Evolutionary conservation across 2,329 filamentous ascomycete genomes (phyloP).

Genomic region (Penicillium paneum): DNA sequence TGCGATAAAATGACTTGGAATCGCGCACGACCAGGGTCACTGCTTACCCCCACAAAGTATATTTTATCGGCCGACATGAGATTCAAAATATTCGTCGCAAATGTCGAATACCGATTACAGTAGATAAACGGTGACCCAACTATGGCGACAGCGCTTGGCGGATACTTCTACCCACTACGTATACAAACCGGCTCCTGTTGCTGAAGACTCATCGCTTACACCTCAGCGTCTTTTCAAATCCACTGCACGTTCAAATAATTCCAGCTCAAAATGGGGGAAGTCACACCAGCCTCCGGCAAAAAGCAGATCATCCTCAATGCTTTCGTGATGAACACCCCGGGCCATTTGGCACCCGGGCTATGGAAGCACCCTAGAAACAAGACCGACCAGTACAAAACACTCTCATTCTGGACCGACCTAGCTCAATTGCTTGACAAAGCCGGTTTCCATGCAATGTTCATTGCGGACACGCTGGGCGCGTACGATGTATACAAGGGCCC

Average conservation of each 20-base stretch:
- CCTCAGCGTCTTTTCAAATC: background rate
- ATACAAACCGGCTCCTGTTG: background rate
- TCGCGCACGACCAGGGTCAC: background rate
- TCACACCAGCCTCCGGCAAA: background rate
- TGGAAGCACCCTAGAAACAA: slow-evolving; percentile 31
- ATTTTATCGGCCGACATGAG: slow-evolving; percentile 5
- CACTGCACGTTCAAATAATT: background rate
- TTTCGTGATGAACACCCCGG: slow-evolving; percentile 44
- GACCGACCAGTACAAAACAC: slow-evolving; percentile 30
- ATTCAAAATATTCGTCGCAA: background rate
- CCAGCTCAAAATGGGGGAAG: background rate
- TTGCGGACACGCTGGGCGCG: slow-evolving; percentile 46
- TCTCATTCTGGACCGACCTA: slow-evolving; percentile 46
- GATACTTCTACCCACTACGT: background rate
- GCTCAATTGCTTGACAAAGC: slow-evolving; percentile 46
- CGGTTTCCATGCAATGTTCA: slow-evolving; percentile 48
- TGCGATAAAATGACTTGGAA: slow-evolving; percentile 3
- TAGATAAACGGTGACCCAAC: background rate
- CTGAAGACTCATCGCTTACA: background rate
- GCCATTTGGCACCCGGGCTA: slow-evolving; percentile 40
- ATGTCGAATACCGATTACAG: background rate
- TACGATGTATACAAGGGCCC: slow-evolving; percentile 45
- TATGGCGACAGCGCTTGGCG: background rate
- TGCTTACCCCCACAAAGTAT: background rate
- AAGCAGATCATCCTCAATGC: slow-evolving; percentile 44